Percentiles rank a stretch among this genome's conserved stretches.
Conservation (phyloP, 1,284 basidiomycete genomes). For the Mrakiaceae sp. region DNA sequence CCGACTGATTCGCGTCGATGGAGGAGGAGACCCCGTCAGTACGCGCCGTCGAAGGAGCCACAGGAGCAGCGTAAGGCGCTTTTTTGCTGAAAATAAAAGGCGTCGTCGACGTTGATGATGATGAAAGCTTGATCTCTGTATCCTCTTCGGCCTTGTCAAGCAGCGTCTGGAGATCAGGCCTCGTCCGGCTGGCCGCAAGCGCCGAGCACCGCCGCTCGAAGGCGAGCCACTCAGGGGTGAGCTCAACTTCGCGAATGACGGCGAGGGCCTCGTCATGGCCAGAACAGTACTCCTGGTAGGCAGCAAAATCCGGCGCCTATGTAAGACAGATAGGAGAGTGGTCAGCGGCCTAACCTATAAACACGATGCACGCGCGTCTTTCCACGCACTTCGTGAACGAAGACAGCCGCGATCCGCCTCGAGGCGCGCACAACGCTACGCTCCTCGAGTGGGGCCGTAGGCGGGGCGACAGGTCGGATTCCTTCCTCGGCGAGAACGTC, state of each 20-base stretch:
- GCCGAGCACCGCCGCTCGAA: constrained; percentile 63
- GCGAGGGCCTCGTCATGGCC: constrained; percentile 68
- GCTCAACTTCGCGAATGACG: constrained; percentile 51
- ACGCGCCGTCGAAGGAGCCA: too few species aligned
- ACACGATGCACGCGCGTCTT: neutral
- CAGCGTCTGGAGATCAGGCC: constrained; percentile 26
- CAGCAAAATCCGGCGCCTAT: constrained; percentile 60
- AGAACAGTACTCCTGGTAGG: constrained; percentile 73
- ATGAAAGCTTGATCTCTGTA: constrained; percentile 21
- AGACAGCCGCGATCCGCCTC: constrained; percentile 48
- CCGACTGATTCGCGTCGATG: too few species aligned
- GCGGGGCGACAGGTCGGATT: constrained; percentile 28
- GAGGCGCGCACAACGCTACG: constrained; percentile 38
- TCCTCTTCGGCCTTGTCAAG: constrained; percentile 22
- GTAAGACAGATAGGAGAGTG: constrained; percentile 3
- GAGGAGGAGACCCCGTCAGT: too few species aligned
- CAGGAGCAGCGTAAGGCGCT: neutral
- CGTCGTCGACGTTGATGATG: constrained; percentile 12
- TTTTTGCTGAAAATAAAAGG: neutral
- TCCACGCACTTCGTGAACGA: constrained; percentile 50
- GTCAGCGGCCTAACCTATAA: neutral
- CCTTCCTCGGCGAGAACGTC: constrained; percentile 48
- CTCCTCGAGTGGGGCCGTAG: constrained; percentile 20
- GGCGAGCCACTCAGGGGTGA: constrained; percentile 55
- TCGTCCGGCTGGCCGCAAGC: constrained; percentile 37